Evolutionary conservation across 2,329 filamentous ascomycete species (phyloP).

Genomic region (Calonectria fujianensis): DNA sequence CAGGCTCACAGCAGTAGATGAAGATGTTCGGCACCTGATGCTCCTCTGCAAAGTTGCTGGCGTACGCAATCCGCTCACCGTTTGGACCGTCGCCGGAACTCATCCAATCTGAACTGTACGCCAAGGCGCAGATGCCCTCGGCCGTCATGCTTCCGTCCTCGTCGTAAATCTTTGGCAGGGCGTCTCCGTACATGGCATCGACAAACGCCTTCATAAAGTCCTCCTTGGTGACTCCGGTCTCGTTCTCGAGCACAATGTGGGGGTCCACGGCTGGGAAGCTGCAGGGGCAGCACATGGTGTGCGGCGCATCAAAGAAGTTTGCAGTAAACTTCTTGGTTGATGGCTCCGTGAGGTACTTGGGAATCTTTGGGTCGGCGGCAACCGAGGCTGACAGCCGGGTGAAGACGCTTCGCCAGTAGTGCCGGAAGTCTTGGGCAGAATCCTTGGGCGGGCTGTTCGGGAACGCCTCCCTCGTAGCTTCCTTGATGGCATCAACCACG

Average conservation of each 20-base stretch:
- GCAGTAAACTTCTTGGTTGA: conserved; percentile 26
- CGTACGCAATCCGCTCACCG: conserved; percentile 3
- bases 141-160: neutral
- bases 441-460: conserved; percentile 25
- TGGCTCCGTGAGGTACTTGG: conserved; percentile 31
- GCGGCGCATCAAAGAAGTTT: conserved; percentile 18
- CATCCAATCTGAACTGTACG: conserved; percentile 31
- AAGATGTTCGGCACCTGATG: conserved; percentile 27
- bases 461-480: conserved; percentile 25
- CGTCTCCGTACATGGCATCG: conserved; percentile 30
- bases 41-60: neutral
- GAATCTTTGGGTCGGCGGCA: conserved; percentile 4
- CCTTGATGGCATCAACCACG: conserved; percentile 5
- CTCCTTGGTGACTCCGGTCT: conserved; percentile 33
- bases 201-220: conserved; percentile 32
- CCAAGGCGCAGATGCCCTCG: neutral
- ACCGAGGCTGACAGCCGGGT: conserved; percentile 3
- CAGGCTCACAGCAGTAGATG: conserved; percentile 30
- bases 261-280: conserved; percentile 27
- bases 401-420: conserved; percentile 38
- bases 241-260: conserved; percentile 30
- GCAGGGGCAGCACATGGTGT: conserved; percentile 26
- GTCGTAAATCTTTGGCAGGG: conserved; percentile 22
- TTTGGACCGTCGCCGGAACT: neutral
- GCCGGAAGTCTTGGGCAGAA: conserved; percentile 19